phyloP scores from a whole-genome alignment of 495 filamentous ascomycete genomes.

The Bacidia rubella region DNA sequence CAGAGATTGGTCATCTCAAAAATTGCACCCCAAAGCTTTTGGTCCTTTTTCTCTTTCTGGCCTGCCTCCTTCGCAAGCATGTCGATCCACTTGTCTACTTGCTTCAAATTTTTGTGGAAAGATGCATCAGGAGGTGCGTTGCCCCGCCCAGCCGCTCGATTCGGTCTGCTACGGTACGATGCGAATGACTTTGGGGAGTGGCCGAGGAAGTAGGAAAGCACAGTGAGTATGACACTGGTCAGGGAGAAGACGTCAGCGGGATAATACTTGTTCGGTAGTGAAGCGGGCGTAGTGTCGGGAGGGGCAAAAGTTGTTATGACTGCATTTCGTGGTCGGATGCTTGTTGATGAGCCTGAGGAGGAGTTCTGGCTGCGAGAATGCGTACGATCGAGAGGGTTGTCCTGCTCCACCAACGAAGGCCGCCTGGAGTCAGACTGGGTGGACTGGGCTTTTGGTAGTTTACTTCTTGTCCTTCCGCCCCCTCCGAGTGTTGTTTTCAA shows the following conservation, averaged over 20 bases:
- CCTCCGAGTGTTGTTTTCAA: conserved; percentile 28
- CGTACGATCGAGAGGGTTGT: background rate
- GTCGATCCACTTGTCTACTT: conserved; percentile 67
- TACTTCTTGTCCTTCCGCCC: conserved; percentile 34
- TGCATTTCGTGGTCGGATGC: conserved; percentile 15
- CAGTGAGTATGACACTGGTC: conserved; percentile 54
- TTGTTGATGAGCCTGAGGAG: conserved; percentile 16
- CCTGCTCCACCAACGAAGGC: conserved; percentile 8
- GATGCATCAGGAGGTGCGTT: conserved; percentile 64
- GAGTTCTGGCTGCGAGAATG: conserved; percentile 9
- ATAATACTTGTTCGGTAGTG: conserved; percentile 24
- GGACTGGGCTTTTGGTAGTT: conserved; percentile 10
- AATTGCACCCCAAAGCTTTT: conserved; percentile 15
- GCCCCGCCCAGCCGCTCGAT: conserved; percentile 49
- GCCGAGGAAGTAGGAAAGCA: conserved; percentile 60
- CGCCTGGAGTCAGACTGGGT: background rate
- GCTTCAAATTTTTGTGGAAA: conserved; percentile 69
- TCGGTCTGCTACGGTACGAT: conserved; percentile 57
- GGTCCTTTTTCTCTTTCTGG: conserved; percentile 46
- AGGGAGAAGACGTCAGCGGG: conserved; percentile 62
- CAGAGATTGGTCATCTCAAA: conserved; percentile 14
- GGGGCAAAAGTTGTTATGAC: conserved; percentile 21
- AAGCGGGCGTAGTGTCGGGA: conserved; percentile 5
- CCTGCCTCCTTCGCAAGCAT: conserved; percentile 51
- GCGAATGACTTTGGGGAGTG: conserved; percentile 56